Evolutionary conservation across 176 grass and related monocot genomes (phyloP).

Genomic region (Secale cereale): DNA sequence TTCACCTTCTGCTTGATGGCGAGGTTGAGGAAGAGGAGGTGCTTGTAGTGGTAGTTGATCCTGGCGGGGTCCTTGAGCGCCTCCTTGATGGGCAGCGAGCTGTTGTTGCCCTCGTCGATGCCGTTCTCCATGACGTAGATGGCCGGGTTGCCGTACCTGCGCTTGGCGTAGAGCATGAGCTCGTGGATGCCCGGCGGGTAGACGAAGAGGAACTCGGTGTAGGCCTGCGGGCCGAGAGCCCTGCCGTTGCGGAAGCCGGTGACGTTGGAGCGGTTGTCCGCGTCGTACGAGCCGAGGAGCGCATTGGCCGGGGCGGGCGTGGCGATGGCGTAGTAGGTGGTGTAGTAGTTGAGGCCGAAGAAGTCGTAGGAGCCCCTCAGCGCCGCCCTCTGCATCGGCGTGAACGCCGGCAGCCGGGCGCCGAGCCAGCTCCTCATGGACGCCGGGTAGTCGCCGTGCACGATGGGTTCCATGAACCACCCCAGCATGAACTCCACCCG

Average conservation of each 20-base stretch:
- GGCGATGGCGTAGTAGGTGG: constrained; percentile 29
- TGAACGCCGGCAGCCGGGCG: constrained; percentile 67
- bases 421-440: constrained; percentile 51
- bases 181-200: constrained; percentile 43
- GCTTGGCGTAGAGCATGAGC: constrained; percentile 52
- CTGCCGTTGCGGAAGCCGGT: neutral
- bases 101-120: constrained; percentile 44
- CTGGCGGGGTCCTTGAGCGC: constrained; percentile 48
- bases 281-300: constrained; percentile 17
- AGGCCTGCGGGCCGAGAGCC: constrained; percentile 21
- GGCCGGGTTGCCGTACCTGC: constrained; percentile 43
- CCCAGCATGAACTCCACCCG: constrained; percentile 74
- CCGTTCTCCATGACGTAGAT: constrained; percentile 63
- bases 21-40: constrained; percentile 31
- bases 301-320: constrained; percentile 14
- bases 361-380: constrained; percentile 63
- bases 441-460: constrained; percentile 59
- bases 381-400: constrained; percentile 1
- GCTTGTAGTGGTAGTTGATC: constrained; percentile 37
- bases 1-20: constrained; percentile 58
- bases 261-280: constrained; percentile 41
- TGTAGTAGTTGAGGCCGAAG: constrained; percentile 81
- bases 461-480: constrained; percentile 73
- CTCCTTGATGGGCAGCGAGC: constrained; percentile 8
- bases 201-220: constrained; percentile 39